A percentile compares a stretch with the other conserved stretches of the same genome.
Conservation (phyloP, 371 early-diverging fungal genomes). For the Synchytrium microbalum region DNA sequence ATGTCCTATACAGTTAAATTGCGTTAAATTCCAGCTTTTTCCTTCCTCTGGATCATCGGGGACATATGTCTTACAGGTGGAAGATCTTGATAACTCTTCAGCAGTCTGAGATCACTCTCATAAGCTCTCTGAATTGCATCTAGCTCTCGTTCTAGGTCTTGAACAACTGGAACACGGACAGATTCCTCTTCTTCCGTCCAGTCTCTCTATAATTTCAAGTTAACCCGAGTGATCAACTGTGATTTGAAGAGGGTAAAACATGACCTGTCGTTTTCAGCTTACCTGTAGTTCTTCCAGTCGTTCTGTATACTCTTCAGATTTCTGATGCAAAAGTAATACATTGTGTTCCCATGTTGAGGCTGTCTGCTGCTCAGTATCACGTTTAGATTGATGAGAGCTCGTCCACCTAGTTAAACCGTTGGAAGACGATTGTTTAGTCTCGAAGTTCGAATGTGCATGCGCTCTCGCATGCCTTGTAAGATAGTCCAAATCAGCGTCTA, state of each 20-base stretch:
- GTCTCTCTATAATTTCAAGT: neutral
- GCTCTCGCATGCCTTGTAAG: neutral
- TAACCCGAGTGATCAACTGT: neutral
- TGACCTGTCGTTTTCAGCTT: neutral
- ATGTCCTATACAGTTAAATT: neutral
- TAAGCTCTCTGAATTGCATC: neutral
- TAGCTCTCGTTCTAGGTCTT: neutral
- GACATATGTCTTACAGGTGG: neutral
- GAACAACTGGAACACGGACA: neutral
- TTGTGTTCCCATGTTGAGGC: neutral
- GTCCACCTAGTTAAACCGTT: neutral
- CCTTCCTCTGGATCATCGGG: neutral
- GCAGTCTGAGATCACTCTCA: neutral
- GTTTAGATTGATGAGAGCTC: neutral
- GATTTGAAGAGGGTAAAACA: neutral
- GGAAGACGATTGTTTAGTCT: neutral
- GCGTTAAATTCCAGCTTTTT: neutral
- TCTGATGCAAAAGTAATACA: neutral
- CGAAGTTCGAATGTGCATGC: neutral
- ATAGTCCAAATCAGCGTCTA: neutral
- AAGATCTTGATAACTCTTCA: neutral
- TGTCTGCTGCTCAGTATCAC: neutral
- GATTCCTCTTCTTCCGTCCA: neutral
- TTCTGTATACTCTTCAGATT: slow-evolving; percentile 1
- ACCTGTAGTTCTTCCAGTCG: neutral